A percentile compares a stretch with the other conserved stretches of the same genome.
phyloP scores from a whole-genome alignment of 192 early-diverging fungal genomes.

The Coemansia sp. region DNA sequence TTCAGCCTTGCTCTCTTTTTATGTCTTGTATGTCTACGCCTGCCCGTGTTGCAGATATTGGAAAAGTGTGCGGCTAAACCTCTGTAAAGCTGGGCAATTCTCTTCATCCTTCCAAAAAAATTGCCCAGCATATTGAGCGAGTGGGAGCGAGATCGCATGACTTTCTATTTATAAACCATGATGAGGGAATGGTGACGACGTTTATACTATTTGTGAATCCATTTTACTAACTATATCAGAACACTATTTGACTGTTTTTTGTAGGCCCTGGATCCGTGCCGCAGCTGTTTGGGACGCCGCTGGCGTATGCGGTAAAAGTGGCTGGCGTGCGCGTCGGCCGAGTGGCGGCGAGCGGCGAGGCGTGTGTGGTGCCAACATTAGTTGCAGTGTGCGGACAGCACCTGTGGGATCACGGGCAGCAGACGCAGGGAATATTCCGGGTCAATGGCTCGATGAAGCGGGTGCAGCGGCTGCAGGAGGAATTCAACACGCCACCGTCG shows the following conservation, averaged over 20 bases:
- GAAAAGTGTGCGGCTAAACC: too few species aligned
- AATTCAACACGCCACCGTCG: constrained; percentile 62
- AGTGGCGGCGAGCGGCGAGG: constrained; percentile 32
- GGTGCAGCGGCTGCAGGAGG: constrained; percentile 64
- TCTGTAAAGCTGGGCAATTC: too few species aligned
- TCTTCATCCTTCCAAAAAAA: background rate
- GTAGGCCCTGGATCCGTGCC: constrained; percentile 25
- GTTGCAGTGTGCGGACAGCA: constrained; percentile 50
- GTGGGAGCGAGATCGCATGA: constrained; percentile 1
- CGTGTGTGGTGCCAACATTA: constrained; percentile 49
- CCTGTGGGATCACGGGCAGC: constrained; percentile 48
- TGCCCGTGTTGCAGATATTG: background rate
- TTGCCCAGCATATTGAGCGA: background rate
- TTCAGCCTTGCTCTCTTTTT: background rate
- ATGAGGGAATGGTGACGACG: background rate
- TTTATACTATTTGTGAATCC: background rate
- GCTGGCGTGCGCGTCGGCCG: constrained; percentile 44
- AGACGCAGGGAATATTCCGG: constrained; percentile 73
- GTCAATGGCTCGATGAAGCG: constrained; percentile 73
- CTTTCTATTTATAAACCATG: constrained; percentile 3
- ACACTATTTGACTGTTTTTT: constrained; percentile 2
- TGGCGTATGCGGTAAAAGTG: constrained; percentile 24
- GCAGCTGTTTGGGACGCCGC: constrained; percentile 45
- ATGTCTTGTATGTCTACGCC: background rate
- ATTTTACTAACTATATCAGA: background rate